phyloP scores from a whole-genome alignment of 2,329 filamentous ascomycete genomes.

The Aspergillus pseudotamarii region DNA sequence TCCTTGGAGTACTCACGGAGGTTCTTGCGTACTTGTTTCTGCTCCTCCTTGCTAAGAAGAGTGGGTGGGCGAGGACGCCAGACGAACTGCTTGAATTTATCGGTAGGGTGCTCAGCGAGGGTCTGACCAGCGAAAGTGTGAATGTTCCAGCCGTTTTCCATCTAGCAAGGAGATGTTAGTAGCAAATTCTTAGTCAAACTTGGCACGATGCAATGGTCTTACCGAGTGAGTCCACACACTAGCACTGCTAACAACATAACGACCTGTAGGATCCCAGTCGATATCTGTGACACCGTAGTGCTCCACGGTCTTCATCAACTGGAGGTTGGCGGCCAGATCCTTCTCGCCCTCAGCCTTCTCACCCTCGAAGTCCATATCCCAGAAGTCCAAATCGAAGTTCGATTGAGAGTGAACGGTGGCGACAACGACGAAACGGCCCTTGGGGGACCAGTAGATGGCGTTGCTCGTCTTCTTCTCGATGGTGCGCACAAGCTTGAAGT shows the following conservation, averaged over 20 bases:
- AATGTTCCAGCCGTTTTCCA: conserved; percentile 98
- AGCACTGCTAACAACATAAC: conserved; percentile 91
- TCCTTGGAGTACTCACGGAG: conserved; percentile 92
- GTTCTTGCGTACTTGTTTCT: conserved; percentile 97
- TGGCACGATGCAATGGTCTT: conserved; percentile 47
- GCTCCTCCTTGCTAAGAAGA: conserved; percentile 94
- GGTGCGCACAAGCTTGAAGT: conserved; percentile 94
- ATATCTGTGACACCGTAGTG: conserved; percentile 98
- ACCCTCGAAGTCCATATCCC: conserved; percentile 95
- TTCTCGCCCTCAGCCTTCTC: conserved; percentile 93
- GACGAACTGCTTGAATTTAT: conserved; percentile 96
- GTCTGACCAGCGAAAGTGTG: conserved; percentile 94
- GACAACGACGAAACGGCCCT: conserved; percentile 90
- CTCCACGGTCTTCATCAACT: conserved; percentile 89
- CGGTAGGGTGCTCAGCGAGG: conserved; percentile 85
- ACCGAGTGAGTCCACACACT: conserved; percentile 95
- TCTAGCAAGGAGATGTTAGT: conserved; percentile 56
- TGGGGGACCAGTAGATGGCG: conserved; percentile 98
- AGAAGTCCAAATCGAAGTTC: conserved; percentile 96
- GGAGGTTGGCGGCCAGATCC: conserved; percentile 90
- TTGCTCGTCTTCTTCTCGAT: conserved; percentile 99
- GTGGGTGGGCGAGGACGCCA: conserved; percentile 92
- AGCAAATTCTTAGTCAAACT: neutral
- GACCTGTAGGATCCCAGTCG: conserved; percentile 95
- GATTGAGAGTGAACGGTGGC: conserved; percentile 91